These are phyloP conservation scores for Harrya chromipes DNA, from an alignment of 768 basidiomycete species.

Conservation along the genomic window DNA sequence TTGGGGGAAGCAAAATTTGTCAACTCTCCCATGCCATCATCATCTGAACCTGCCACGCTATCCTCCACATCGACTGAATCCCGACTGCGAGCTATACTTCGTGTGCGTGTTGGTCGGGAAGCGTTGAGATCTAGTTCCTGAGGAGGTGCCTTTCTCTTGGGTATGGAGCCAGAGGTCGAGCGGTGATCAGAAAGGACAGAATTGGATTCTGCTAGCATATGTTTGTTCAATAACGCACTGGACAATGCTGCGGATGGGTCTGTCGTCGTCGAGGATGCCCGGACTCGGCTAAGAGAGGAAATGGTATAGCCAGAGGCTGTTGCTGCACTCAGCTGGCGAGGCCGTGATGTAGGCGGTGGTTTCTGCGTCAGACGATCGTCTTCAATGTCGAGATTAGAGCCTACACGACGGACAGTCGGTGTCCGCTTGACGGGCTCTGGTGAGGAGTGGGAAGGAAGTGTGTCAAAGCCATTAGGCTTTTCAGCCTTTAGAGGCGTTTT, in stretches of 20 bases:
- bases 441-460: conserved; percentile 9
- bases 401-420: conserved; percentile 52
- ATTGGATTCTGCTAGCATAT: conserved; percentile 29
- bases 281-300: conserved; percentile 25
- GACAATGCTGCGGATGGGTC: conserved; percentile 18
- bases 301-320: conserved; percentile 34
- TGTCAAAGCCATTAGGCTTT: conserved; percentile 20
- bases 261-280: conserved; percentile 35
- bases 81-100: conserved; percentile 50
- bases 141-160: conserved; percentile 24
- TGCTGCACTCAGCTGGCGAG: conserved; percentile 46
- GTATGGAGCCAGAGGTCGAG: conserved; percentile 19
- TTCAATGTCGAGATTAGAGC: conserved; percentile 66
- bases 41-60: conserved; percentile 66
- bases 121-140: conserved; percentile 29
- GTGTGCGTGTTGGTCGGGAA: conserved; percentile 33
- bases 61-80: conserved; percentile 78
- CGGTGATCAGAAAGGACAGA: conserved; percentile 29
- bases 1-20: conserved; percentile 39
- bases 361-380: conserved; percentile 34
- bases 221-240: conserved; percentile 21
- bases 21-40: conserved; percentile 41
- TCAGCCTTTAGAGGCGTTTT: conserved; percentile 22
- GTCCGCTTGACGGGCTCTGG: conserved; percentile 25
- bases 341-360: conserved; percentile 37